Base-by-base conservation (phyloP, 1,284 basidiomycete species). In the Somion occarium region DNA sequence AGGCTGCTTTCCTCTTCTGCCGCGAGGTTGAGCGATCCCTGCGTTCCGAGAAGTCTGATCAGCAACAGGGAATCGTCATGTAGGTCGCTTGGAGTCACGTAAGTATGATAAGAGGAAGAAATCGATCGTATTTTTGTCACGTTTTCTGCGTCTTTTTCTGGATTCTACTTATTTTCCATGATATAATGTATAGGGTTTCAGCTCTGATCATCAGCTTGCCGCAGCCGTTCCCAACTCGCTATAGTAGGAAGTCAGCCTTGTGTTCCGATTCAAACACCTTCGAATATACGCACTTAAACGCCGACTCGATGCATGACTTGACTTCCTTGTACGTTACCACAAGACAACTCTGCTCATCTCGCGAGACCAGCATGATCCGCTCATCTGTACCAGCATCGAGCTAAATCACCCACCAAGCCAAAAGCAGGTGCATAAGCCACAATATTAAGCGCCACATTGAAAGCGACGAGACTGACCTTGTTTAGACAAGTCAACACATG, bases 321-420 rank as follows among this genome's bases (percentile, higher is more conserved):
- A 97, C 79, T 56, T 99, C 96, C 61, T 90, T 88, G 70, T 97
- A 99, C 64, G 85, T 92, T 39, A 98, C 96, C 15, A 99, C 93
- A 19, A 99, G 76, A 68, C 96, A 98, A 64, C 88, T 96, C 72
- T 97, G 94, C 65, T 97, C 91, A 71, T 98, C 91, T 59, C 96
- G 78, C 18, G 93, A 88, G 20, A 97, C 85, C 38, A 99, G 79
- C 93, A 98, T 95, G 59, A 99, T 77, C 54, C 87, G 87, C 65
- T 99, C 97, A 48, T 98, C 94, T 18, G 87, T 82, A 18, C 94
- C 94, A 2, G 88, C 88, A 65, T 99, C 96, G 49, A 98, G 82
- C 89, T 94, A 61, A 15, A 38, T 27, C 44, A 34, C 7, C 15
- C 7, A 34, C 7, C 7, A 15, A 34, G 15, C 30, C 7, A 34